A percentile compares a stretch with the other conserved stretches of the same genome.
Evolutionary conservation across 805 yeast species (phyloP).

Genomic region (Tetrapisispora pingtungensis): DNA sequence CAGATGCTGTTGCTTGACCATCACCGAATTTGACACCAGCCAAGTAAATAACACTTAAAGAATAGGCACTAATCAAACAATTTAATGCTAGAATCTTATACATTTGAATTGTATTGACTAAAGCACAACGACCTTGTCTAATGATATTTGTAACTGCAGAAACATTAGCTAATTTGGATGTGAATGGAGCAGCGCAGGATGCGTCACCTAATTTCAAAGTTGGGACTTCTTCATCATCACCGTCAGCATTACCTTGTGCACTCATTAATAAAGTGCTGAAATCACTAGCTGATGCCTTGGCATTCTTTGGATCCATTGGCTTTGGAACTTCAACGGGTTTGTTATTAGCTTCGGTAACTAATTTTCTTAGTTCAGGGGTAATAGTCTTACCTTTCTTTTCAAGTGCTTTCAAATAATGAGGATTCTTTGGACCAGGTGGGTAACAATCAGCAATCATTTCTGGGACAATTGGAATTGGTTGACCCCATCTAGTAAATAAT

Average conservation of each 20-base stretch:
- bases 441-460: slow-evolving; percentile 82
- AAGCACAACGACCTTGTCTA: slow-evolving; percentile 97
- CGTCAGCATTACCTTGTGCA: slow-evolving; percentile 20
- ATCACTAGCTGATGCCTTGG: slow-evolving; percentile 28
- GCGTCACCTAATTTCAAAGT: slow-evolving; percentile 94
- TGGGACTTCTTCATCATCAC: slow-evolving; percentile 72
- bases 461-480: slow-evolving; percentile 79
- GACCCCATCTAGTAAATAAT: slow-evolving; percentile 70
- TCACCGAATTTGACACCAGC: slow-evolving; percentile 99
- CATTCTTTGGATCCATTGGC: slow-evolving; percentile 23
- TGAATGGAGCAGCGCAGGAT: slow-evolving; percentile 97
- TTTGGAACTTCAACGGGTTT: slow-evolving; percentile 29
- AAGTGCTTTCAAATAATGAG: slow-evolving; percentile 75
- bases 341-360: slow-evolving; percentile 43
- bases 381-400: slow-evolving; percentile 75
- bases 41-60: slow-evolving; percentile 82
- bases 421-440: slow-evolving; percentile 92
- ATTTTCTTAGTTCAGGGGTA: slow-evolving; percentile 58
- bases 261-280: slow-evolving; percentile 34
- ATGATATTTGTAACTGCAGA: slow-evolving; percentile 86
- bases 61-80: slow-evolving; percentile 93
- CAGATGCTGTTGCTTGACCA: slow-evolving; percentile 96
- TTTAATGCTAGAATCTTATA: slow-evolving; percentile 94
- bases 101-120: slow-evolving; percentile 97
- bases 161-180: slow-evolving; percentile 87